Conservation (phyloP, 176 grass and related monocot species). For the Oryza rufipogon region DNA sequence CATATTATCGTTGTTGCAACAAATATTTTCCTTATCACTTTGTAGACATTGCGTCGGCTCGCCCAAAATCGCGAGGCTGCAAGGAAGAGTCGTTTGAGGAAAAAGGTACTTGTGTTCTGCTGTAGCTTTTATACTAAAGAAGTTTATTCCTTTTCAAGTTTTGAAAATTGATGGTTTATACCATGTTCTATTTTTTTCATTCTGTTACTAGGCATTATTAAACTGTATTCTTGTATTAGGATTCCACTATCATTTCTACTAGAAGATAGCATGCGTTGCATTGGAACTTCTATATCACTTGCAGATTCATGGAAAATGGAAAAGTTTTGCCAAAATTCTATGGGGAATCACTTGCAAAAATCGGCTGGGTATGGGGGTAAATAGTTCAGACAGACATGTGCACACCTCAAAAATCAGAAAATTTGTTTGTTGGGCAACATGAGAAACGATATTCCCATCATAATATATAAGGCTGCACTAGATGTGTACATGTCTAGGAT, state of each 20-base stretch:
- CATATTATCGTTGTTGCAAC: not conserved
- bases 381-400: too few species aligned
- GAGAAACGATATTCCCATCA: too few species aligned
- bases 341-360: too few species aligned
- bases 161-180: not conserved
- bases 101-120: constrained; percentile 74
- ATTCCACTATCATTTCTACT: not conserved
- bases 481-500: too few species aligned
- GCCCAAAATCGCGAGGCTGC: constrained; percentile 99
- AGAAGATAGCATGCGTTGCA: too few species aligned
- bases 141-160: constrained; percentile 2
- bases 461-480: too few species aligned
- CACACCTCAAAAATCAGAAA: too few species aligned
- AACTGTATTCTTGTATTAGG: constrained; percentile 11
- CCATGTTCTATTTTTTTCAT: not conserved
- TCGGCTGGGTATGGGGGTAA: too few species aligned
- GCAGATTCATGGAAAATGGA: too few species aligned
- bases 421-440: too few species aligned
- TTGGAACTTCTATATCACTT: too few species aligned
- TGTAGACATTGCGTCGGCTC: constrained; percentile 77
- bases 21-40: constrained; percentile 43
- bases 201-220: constrained; percentile 1
- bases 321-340: too few species aligned
- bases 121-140: constrained; percentile 26
- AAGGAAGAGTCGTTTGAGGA: constrained; percentile 97